Evolutionary conservation across 768 basidiomycete genomes (phyloP), one percentile per base, ranked within the genome.

Genomic region (Lentinula raphanica): DNA sequence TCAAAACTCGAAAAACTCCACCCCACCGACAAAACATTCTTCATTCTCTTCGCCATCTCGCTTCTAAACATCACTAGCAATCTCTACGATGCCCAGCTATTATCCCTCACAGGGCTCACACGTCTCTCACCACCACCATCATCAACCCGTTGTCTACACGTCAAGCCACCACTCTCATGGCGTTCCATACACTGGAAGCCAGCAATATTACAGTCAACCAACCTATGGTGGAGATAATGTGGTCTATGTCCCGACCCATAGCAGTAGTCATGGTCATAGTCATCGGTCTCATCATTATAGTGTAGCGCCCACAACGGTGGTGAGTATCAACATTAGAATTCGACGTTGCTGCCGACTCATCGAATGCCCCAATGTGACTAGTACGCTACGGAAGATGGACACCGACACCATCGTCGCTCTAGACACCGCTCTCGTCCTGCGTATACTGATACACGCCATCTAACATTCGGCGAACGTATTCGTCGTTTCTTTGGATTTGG

Each of bases 401-500:
- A 58, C 35, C 40, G 56, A 4, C 58, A 59, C 25, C 54, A 45
- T 25, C 60, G 55, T 39, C 53, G 54, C 13, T 59, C 42, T 23
- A 53, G 50, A 27, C 60, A 58, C 48, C 58, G 53, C n/a, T 32
- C 49, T 44, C 46, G 40, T 48, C 51, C 31, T 53, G 56, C 35
- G 53, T 36, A 53, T 31, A 50, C 53, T 49, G 56, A 42, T 36
- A 42, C 9, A 40, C 61, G 69, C 55, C 66, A 68, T 31, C 64
- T 72, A 27, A 67, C 79, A 1, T 72, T 76, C 15, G 76, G 74
- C 32, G 75, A 79, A 27, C 80, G 82, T 46, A 56, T 83, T 31
- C 76, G 79, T 39, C 79, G 76, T 29, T 82, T 83, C 71, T 81
- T 83, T 61, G 82, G 82, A 19, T 69, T 83, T 19, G 76, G 76